Evolutionary conservation across 2,329 filamentous ascomycete species (phyloP), one percentile per base, ranked within the genome.

Genomic region (Sphaerulina populicola): DNA sequence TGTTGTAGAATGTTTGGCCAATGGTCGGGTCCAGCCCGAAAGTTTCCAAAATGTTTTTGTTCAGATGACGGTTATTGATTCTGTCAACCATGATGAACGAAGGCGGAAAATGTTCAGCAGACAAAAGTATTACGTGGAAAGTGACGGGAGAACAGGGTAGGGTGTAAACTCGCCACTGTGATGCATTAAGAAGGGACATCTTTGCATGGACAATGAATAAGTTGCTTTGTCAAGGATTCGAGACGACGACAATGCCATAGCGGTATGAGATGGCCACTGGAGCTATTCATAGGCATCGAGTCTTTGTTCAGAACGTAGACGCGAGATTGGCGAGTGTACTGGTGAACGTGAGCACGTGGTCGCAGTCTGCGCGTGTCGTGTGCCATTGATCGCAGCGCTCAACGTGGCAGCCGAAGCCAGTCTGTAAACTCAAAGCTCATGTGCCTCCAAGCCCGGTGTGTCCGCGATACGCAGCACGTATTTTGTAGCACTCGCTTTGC

Each of bases 401-500:
- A 8, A 18, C 18, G 18, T 1, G 18, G 18, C 18, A 18, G 2
- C 18, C 18, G 18, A 18, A 18, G 18, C 18, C 18, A 18, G 18
- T 18, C 18, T 18, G 18, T 18, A 18, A 18, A 2, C 18, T 27
- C 18, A 37, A n/a, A 40, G 31, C n/a, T 50, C 47, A 38, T 44
- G 43, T 14, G 41, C 47, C 21, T 35, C 39, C 21, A 53, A 31
- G 4, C 57, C 57, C 6, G 60, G 59, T 21, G 76, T 78, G 35
- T 80, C 75, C 7, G 58, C 71, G 64, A 81, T 74, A 55, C 69
- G 70, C 60, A 80, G 79, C 0, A 85, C 76, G 69, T 82, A 85
- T 68, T 86, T 86, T 0, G 79, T 71, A 1, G 74, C 82, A 60
- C 77, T 82, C 18, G 77, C 80, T 65, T 78, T 80, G 0, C 82